A percentile compares a stretch with the other conserved stretches of the same genome.
These are phyloP conservation scores for Thelephora aurantiotincta DNA, from an alignment of 768 basidiomycete genomes.

Conservation along the genomic window DNA sequence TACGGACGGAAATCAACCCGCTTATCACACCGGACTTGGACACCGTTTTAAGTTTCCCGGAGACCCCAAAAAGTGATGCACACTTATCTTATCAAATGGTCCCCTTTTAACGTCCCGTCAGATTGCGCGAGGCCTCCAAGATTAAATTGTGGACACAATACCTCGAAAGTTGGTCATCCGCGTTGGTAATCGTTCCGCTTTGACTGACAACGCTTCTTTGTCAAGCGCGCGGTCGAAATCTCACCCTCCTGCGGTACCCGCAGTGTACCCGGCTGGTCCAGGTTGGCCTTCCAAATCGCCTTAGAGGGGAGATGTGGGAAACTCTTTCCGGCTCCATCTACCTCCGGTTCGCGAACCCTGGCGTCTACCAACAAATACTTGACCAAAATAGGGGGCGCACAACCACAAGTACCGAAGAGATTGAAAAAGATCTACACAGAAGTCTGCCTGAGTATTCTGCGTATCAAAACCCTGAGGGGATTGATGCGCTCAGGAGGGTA, in stretches of 20 bases:
- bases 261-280: constrained; percentile 95
- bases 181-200: constrained; percentile 9
- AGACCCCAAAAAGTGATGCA: constrained; percentile 73
- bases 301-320: constrained; percentile 98
- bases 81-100: neutral
- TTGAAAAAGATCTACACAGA: constrained; percentile 94
- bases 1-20: constrained; percentile 27
- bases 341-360: constrained; percentile 78
- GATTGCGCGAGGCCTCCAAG: constrained; percentile 84
- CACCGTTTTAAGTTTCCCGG: constrained; percentile 83
- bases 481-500: constrained; percentile 72
- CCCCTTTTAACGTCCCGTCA: constrained; percentile 14
- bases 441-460: constrained; percentile 95
- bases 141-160: constrained; percentile 93
- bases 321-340: constrained; percentile 88
- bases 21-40: constrained; percentile 68
- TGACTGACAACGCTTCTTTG: constrained; percentile 6
- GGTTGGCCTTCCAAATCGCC: constrained; percentile 87
- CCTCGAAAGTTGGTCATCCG: constrained; percentile 38
- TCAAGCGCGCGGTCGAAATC: constrained; percentile 83
- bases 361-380: constrained; percentile 63
- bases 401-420: constrained; percentile 90
- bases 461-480: constrained; percentile 85
- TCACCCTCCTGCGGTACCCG: constrained; percentile 92
- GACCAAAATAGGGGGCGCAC: constrained; percentile 65